Base-by-base conservation (phyloP, 169 alveolate genomes). In the Plasmodium vivax region DNA sequence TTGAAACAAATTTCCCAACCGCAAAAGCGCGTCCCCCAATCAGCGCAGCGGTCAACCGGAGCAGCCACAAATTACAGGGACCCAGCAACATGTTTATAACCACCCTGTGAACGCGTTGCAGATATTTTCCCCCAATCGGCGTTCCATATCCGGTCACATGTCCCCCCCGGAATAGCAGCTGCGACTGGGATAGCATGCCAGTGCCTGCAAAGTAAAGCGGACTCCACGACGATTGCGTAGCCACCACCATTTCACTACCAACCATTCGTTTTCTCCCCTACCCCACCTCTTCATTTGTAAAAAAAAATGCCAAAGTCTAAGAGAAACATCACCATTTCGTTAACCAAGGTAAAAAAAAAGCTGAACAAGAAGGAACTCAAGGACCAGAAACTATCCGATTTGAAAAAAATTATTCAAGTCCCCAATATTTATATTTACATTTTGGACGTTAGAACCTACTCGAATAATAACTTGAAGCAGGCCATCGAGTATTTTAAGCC, bases 261-360 rank as follows among this genome's bases (percentile, higher is more conserved):
- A 34, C 83, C 83, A 12, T 23, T 75, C 32, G 16, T 41, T 75
- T 23, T 75, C 5, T 6, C 23, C 6, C 19, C 7, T 0, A 14
- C 23, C 12, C 3, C 23, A 12, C 0, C 58, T 23, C 10, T 23
- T 14, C 62, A 51, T 34, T 75, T 75, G 34, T 75, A 9, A 75
- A 47, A 19, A 3, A 91, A 92, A 73, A 92, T 92, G 95, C 92
- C 92, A 10, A 92, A 82, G 77, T 92, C 95, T 47, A 92, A 92
- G 92, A 92, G 95, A 82, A 92, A 92, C 27, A 16, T 74, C 16
- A 73, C 84, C 58, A 82, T 92, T 45, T 82, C 95, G 4, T 82
- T 92, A 82, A 92, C 95, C 56, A 92, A 92, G 79, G 95, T 92
- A 19, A 92, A 92, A 77, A 92, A 92, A 71, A 81, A 92, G 68